Evolutionary conservation across 208 protist species (phyloP).

Genomic region (Leishmania tropica): DNA sequence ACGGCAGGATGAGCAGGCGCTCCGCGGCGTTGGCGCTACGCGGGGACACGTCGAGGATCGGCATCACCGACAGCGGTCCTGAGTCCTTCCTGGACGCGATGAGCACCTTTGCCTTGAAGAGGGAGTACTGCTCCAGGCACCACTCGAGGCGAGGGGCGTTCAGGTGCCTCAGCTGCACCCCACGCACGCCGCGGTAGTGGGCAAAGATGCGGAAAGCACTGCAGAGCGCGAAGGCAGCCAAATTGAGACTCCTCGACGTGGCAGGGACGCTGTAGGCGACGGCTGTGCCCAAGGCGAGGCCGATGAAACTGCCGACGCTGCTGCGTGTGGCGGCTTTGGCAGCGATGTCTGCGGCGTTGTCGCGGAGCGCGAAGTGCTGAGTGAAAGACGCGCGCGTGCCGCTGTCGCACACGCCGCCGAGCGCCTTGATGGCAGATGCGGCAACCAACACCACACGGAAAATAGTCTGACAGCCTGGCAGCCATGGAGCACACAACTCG

Average conservation of each 20-base stretch:
- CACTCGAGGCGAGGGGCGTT: conserved; percentile 64
- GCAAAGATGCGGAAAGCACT: conserved; percentile 40
- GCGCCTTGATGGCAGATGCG: conserved; percentile 39
- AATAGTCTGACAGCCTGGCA: conserved; percentile 21
- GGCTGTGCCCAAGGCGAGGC: conserved; percentile 39
- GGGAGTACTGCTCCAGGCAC: conserved; percentile 33
- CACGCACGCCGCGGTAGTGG: conserved; percentile 39
- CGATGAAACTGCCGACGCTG: conserved; percentile 45
- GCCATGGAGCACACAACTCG: conserved; percentile 42
- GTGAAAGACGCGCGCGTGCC: conserved; percentile 47
- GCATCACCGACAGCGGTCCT: neutral
- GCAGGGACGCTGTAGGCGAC: conserved; percentile 43
- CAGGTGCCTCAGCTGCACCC: conserved; percentile 40
- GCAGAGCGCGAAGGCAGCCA: conserved; percentile 38
- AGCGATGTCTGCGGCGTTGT: conserved; percentile 61
- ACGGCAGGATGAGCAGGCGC: conserved; percentile 32
- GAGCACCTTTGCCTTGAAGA: neutral
- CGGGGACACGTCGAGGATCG: conserved; percentile 28
- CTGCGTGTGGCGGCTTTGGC: conserved; percentile 60
- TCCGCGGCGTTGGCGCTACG: conserved; percentile 30
- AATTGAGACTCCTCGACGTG: conserved; percentile 14
- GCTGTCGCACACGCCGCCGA: conserved; percentile 47
- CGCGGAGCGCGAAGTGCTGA: conserved; percentile 58
- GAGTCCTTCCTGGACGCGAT: conserved; percentile 23
- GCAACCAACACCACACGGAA: conserved; percentile 38